phyloP scores from a whole-genome alignment of 2,329 filamentous ascomycete genomes.

The Colletotrichum sp. region DNA sequence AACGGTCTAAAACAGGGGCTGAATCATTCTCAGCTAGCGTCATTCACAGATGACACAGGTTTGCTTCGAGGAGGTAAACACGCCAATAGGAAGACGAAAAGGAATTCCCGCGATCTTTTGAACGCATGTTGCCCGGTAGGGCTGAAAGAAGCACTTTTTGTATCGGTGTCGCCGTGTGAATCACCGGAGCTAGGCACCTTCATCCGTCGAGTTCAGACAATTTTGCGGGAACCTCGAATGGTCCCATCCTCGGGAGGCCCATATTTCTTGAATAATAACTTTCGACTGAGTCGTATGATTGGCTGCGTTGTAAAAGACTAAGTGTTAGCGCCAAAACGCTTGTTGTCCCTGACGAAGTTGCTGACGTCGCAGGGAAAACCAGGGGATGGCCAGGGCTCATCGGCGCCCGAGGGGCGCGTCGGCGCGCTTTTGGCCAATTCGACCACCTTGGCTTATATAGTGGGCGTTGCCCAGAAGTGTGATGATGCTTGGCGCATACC shows the following conservation, averaged over 20 bases:
- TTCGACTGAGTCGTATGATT: background rate
- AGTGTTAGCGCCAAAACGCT: background rate
- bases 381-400: background rate
- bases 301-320: background rate
- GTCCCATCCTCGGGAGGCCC: background rate
- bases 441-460: conserved; percentile 7
- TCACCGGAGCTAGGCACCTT: background rate
- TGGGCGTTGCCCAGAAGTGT: background rate
- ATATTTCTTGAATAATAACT: background rate
- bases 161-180: background rate
- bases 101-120: background rate
- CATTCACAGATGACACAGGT: background rate
- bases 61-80: background rate
- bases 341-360: background rate
- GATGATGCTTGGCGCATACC: background rate
- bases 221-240: background rate
- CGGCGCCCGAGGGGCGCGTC: background rate
- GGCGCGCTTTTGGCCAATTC: background rate
- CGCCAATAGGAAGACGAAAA: background rate
- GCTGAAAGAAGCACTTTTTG: background rate
- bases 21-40: background rate
- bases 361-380: background rate
- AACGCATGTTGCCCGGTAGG: background rate
- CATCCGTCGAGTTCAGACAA: background rate
- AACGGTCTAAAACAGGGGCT: background rate